Percentiles rank a stretch among this genome's conserved stretches.
Conservation (phyloP, 768 basidiomycete genomes). For the Tricholoma flavovirens region DNA sequence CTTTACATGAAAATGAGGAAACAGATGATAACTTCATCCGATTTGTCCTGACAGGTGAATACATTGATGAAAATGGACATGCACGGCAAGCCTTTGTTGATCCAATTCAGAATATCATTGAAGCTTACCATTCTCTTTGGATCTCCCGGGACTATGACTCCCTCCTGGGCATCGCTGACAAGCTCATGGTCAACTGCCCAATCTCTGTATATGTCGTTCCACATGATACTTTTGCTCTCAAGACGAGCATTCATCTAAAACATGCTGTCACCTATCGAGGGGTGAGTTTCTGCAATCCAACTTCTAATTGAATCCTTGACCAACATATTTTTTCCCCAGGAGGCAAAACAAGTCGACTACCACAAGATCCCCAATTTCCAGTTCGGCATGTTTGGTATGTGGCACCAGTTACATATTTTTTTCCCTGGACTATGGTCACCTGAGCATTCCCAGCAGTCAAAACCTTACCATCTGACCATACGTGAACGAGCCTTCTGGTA, state of each 20-base stretch:
- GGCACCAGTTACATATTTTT: conserved; percentile 17
- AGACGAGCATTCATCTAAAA: conserved; percentile 5
- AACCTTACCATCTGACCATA: conserved; percentile 2
- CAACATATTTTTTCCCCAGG: background rate
- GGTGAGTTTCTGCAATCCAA: background rate
- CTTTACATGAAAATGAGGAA: background rate
- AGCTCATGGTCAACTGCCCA: conserved; percentile 5
- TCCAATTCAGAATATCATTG: background rate
- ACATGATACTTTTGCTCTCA: conserved; percentile 1
- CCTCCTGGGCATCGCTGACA: conserved; percentile 8
- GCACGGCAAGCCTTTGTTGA: background rate
- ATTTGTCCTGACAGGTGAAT: conserved; percentile 4
- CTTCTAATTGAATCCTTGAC: background rate
- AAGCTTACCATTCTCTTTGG: background rate
- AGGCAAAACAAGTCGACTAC: conserved; percentile 3
- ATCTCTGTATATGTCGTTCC: conserved; percentile 5
- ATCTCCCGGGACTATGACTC: conserved; percentile 18
- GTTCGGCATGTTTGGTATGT: conserved; percentile 16
- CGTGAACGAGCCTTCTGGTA: conserved; percentile 15
- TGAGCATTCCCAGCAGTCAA: background rate
- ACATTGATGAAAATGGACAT: background rate
- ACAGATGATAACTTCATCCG: conserved; percentile 3
- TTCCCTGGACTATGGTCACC: conserved; percentile 19
- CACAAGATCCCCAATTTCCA: conserved; percentile 26
- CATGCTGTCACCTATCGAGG: background rate